Evolutionary conservation across 2,329 filamentous ascomycete genomes (phyloP).

Genomic region (Aureobasidium mangrovei): DNA sequence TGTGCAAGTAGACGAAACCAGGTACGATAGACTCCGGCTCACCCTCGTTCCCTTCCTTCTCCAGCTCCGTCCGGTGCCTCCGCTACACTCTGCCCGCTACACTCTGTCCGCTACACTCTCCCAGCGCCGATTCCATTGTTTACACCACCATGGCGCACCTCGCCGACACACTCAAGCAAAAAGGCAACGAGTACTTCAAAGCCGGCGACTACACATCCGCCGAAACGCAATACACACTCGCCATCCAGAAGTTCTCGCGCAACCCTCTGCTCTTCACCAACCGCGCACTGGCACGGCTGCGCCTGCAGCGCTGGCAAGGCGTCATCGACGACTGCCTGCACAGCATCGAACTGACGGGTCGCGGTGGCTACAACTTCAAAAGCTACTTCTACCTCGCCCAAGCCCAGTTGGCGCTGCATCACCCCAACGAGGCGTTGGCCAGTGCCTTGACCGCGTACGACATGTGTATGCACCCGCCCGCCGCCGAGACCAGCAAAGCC

Average conservation of each 20-base stretch:
- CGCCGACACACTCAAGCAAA: conserved; percentile 40
- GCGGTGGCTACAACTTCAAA: conserved; percentile 54
- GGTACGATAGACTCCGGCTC: no score
- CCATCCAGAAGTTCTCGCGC: conserved; percentile 67
- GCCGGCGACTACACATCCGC: conserved; percentile 56
- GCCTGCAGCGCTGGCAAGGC: conserved; percentile 62
- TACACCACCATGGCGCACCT: conserved; percentile 22
- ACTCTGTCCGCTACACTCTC: no score
- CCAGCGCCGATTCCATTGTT: not conserved
- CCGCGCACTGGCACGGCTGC: conserved; percentile 72
- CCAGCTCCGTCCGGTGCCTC: no score
- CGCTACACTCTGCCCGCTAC: no score
- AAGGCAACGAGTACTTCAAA: conserved; percentile 58
- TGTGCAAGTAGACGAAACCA: no score
- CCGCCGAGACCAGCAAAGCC: conserved; percentile 44
- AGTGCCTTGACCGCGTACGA: conserved; percentile 66
- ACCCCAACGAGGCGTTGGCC: conserved; percentile 63
- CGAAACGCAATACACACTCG: conserved; percentile 63
- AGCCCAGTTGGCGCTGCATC: conserved; percentile 65
- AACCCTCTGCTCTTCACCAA: conserved; percentile 83
- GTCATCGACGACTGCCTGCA: conserved; percentile 69
- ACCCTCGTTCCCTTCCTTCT: no score
- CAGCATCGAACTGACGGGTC: conserved; percentile 60
- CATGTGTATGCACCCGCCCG: conserved; percentile 39
- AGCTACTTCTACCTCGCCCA: conserved; percentile 74